Evolutionary conservation across 2,329 filamentous ascomycete species (phyloP).

Genomic region (Claviceps sp.): DNA sequence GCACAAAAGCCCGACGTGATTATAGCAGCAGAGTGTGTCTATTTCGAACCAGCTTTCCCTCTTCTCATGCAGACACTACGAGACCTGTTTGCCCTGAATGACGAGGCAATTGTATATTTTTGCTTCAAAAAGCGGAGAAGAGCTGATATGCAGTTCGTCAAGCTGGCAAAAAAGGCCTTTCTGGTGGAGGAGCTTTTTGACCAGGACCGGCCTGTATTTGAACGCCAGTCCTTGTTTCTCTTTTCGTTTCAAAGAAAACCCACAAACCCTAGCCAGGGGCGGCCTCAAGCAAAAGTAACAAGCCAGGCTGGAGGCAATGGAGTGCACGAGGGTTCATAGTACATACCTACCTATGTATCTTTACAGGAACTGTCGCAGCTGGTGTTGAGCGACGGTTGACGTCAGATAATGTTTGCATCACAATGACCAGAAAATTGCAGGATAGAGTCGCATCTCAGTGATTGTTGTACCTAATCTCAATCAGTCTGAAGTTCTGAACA

Average conservation of each 20-base stretch:
- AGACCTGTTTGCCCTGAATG: constrained; percentile 61
- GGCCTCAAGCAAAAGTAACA: background rate
- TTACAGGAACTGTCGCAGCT: background rate
- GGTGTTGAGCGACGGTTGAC: background rate
- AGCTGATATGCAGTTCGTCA: constrained; percentile 65
- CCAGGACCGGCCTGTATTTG: constrained; percentile 43
- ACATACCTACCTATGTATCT: no score
- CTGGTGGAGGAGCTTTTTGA: constrained; percentile 47
- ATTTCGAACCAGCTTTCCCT: constrained; percentile 92
- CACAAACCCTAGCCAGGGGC: background rate
- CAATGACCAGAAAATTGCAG: no score
- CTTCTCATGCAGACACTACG: constrained; percentile 67
- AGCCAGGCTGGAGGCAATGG: background rate
- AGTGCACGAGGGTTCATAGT: background rate
- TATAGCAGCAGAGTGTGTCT: constrained; percentile 92
- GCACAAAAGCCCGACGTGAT: constrained; percentile 60
- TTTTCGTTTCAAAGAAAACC: constrained; percentile 36
- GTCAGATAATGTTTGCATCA: background rate
- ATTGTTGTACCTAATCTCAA: no score
- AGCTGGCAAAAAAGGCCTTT: constrained; percentile 55
- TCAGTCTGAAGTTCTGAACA: no score
- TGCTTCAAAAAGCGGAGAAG: constrained; percentile 89
- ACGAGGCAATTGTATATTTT: constrained; percentile 54
- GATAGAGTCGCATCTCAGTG: no score
- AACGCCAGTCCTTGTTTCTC: constrained; percentile 45